Evolutionary conservation across 352 stramenopile genomes (phyloP).

Genomic region (Globisporangium barbulae): DNA sequence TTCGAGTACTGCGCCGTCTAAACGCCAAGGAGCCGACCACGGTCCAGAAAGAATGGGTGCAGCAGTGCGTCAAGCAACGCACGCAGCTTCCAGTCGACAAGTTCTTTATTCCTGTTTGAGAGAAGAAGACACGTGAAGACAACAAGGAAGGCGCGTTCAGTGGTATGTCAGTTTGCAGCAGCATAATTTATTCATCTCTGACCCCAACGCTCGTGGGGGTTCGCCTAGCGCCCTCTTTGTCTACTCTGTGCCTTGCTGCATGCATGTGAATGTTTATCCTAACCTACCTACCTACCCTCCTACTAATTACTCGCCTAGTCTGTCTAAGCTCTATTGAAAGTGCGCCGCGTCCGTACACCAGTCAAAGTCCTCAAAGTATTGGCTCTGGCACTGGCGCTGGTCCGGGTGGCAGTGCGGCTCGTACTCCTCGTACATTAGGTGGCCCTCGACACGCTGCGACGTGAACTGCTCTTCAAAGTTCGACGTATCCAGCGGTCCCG

Average conservation of each 20-base stretch:
- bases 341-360: constrained; percentile 59
- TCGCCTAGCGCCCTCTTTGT: constrained; percentile 1
- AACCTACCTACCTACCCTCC: neutral
- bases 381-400: constrained; percentile 19
- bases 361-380: constrained; percentile 72
- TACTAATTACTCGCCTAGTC: neutral
- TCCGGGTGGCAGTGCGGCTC: constrained; percentile 24
- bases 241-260: neutral
- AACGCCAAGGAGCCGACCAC: constrained; percentile 43
- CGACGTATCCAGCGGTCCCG: constrained; percentile 49
- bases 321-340: constrained; percentile 20
- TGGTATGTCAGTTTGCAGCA: constrained; percentile 9
- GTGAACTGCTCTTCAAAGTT: constrained; percentile 81
- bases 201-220: neutral
- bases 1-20: constrained; percentile 46
- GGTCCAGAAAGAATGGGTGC: constrained; percentile 62
- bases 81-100: constrained; percentile 50
- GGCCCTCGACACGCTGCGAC: constrained; percentile 55
- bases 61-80: constrained; percentile 39
- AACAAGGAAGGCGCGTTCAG: neutral
- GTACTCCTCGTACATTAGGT: constrained; percentile 56
- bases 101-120: constrained; percentile 55
- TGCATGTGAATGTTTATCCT: neutral
- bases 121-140: neutral
- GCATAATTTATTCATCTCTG: constrained; percentile 38